Percentiles rank a stretch among this genome's conserved stretches.
Evolutionary conservation across 2,329 filamentous ascomycete genomes (phyloP).

Genomic region (Epichloe brachyelytri): DNA sequence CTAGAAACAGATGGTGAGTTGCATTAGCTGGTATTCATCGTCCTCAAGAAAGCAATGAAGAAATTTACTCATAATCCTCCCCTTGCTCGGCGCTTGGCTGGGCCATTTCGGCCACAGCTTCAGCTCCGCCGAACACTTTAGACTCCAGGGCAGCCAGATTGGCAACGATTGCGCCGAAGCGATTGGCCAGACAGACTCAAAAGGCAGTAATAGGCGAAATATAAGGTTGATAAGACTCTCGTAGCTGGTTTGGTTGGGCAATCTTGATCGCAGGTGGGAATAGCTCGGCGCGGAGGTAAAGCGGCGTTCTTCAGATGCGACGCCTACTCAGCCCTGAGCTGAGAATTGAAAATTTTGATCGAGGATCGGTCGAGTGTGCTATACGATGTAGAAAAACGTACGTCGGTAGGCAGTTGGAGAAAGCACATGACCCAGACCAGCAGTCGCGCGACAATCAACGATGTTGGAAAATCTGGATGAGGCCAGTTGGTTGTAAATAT

Average conservation of each 20-base stretch:
- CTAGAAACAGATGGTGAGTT: constrained; percentile 22
- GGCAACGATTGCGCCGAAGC: constrained; percentile 15
- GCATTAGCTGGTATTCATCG: background rate
- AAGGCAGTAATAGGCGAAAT: background rate
- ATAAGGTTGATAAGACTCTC: background rate
- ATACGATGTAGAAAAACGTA: background rate
- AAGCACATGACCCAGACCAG: background rate
- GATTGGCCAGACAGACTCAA: background rate
- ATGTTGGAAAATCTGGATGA: constrained; percentile 8
- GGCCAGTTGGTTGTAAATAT: constrained; percentile 14
- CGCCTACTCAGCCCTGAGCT: background rate
- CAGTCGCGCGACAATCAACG: constrained; percentile 2
- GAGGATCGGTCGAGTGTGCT: background rate
- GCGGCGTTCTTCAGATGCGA: background rate
- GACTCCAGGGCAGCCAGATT: constrained; percentile 51
- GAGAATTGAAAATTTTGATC: background rate
- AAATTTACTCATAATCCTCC: constrained; percentile 53
- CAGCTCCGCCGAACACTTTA: constrained; percentile 47
- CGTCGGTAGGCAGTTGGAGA: background rate
- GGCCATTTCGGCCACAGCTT: constrained; percentile 58
- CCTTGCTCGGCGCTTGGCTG: constrained; percentile 50
- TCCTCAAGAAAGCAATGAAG: background rate
- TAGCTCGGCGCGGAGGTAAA: background rate
- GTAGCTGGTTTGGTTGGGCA: background rate
- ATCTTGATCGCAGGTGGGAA: background rate